Evolutionary conservation across 306 rosid genomes (phyloP).

Genomic region (Quercus berberidifolia): DNA sequence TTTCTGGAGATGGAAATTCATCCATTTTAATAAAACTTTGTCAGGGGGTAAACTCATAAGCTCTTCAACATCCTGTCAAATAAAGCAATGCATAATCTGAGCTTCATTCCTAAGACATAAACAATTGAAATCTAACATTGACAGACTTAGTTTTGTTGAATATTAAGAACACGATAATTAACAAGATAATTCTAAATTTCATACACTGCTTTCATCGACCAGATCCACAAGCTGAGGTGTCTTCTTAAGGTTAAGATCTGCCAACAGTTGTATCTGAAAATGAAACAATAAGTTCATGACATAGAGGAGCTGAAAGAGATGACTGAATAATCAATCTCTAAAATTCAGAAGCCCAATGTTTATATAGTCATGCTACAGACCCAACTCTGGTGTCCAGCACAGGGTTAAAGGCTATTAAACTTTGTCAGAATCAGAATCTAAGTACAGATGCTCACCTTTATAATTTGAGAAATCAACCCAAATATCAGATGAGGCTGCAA

Average conservation of each 20-base stretch:
- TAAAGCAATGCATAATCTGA: slow-evolving; percentile 16
- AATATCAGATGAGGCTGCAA: slow-evolving; percentile 85
- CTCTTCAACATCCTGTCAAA: slow-evolving; percentile 88
- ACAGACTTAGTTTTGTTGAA: slow-evolving; percentile 11
- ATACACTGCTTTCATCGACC: slow-evolving; percentile 80
- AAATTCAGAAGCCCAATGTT: slow-evolving; percentile 6
- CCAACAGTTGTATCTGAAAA: slow-evolving; percentile 90
- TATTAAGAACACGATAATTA: not conserved
- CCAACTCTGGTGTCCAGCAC: not conserved
- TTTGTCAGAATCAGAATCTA: not conserved
- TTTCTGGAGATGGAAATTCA: slow-evolving; percentile 92
- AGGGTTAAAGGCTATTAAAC: slow-evolving; percentile 12
- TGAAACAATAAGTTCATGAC: slow-evolving; percentile 19
- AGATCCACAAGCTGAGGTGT: slow-evolving; percentile 95
- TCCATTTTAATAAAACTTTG: slow-evolving; percentile 87
- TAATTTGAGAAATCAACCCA: slow-evolving; percentile 94
- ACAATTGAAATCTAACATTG: not conserved
- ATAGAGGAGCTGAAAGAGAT: slow-evolving; percentile 11
- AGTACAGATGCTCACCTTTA: slow-evolving; percentile 66
- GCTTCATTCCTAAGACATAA: not conserved
- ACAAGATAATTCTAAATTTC: slow-evolving; percentile 7
- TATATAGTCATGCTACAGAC: not conserved
- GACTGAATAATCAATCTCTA: slow-evolving; percentile 8
- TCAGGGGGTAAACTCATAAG: slow-evolving; percentile 89
- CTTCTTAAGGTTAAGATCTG: slow-evolving; percentile 92